Base-by-base conservation (phyloP, 257 asterid species). In the Striga asiatica region DNA sequence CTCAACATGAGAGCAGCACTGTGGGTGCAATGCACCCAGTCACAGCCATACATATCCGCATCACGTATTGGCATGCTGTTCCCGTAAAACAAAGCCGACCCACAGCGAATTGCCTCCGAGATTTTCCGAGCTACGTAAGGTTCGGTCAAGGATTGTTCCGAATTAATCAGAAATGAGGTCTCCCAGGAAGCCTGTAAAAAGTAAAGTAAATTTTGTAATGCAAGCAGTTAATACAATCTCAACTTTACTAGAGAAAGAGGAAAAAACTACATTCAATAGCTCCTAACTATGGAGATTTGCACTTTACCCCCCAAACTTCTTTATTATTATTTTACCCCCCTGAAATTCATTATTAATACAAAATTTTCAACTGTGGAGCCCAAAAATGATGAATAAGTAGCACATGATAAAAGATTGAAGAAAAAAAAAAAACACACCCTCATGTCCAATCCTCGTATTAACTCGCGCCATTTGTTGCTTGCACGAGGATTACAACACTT, bases 61-160 rank as follows among this genome's bases (percentile, higher is more conserved):
- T 92, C 99, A 54, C 97, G 97, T 56, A 92, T 67, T 8, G 99
- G 82, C 99, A 92, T 92, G 93, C 99, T 92, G 83, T 92, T 92
- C 51, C 99, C 99, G 14, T 78, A 63, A 75, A 92, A 92, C 56
- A 92, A 50, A 62, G 99, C 88, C 56, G 97, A 84, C 42, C 84
- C 93, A 61, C 81, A 73, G 25, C 64, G 77, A 64, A 88, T 70
- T 18, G 76, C 63, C 74, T 84, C 95, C 54, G 77, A 76, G 60
- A 79, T 74, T 56, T 71, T 71, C 51, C 81, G 80, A 43, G 99
- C 94, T 55, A 85, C 92, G 54, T 76, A 88, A 47, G 99, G 99
- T 58, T 92, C 99, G n/a, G 97, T 84, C 66, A 92, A 42, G 34
- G 94, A 71, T 56, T 73, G 48, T 43, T 92, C 99, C 5, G 94